Evolutionary conservation across 495 filamentous ascomycete genomes (phyloP).

Genomic region (Staphylotrichum longicolle): DNA sequence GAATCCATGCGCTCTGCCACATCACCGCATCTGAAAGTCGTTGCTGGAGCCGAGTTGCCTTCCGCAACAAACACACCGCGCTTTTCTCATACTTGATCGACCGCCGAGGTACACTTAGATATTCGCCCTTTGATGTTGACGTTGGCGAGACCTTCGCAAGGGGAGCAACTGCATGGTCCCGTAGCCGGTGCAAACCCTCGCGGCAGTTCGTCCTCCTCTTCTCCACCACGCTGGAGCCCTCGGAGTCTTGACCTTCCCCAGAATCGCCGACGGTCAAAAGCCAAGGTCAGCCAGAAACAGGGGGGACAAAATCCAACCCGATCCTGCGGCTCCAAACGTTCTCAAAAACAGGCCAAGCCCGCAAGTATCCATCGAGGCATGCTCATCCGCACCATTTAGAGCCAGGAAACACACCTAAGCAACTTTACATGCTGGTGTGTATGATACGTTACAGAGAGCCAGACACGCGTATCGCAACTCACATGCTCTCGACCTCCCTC

Average conservation of each 20-base stretch:
- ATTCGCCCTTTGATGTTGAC: background rate
- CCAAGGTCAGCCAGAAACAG: background rate
- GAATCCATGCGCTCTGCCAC: background rate
- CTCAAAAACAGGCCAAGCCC: constrained; percentile 9
- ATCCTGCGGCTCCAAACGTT: constrained; percentile 10
- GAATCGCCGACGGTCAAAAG: constrained; percentile 4
- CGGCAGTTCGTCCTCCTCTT: constrained; percentile 6
- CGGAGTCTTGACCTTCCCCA: background rate
- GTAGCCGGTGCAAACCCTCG: background rate
- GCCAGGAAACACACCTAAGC: background rate
- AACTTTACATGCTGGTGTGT: too few species aligned
- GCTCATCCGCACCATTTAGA: constrained; percentile 5
- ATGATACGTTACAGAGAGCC: background rate
- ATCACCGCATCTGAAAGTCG: background rate
- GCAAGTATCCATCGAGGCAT: constrained; percentile 9
- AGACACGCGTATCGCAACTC: too few species aligned
- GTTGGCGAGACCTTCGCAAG: too few species aligned
- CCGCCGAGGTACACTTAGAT: background rate
- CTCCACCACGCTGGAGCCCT: constrained; percentile 3
- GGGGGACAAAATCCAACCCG: background rate
- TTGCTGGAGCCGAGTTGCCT: background rate
- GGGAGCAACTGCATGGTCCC: background rate
- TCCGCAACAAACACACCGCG: background rate
- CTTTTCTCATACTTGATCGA: background rate
- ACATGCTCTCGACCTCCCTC: too few species aligned